A percentile compares a stretch with the other conserved stretches of the same genome.
These are phyloP conservation scores for Penicillium sp. DNA, from an alignment of 2,329 filamentous ascomycete genomes.

Conservation along the genomic window DNA sequence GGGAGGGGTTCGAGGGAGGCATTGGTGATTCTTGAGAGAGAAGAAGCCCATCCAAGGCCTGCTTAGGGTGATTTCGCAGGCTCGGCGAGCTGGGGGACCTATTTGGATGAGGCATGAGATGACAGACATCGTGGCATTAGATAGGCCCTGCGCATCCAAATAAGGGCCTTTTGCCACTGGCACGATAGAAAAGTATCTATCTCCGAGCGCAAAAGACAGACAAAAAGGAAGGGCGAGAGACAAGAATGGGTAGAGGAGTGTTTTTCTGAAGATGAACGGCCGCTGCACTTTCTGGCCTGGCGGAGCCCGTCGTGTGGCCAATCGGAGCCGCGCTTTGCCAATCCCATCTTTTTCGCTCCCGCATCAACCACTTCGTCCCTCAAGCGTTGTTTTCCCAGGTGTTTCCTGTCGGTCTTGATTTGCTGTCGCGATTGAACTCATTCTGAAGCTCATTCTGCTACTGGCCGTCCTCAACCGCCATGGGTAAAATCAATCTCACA, in stretches of 20 bases:
- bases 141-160: constrained; percentile 37
- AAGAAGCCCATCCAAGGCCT: constrained; percentile 36
- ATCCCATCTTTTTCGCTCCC: constrained; percentile 40
- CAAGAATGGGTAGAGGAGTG: constrained; percentile 15
- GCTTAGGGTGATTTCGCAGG: constrained; percentile 51
- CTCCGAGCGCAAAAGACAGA: constrained; percentile 14
- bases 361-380: constrained; percentile 15
- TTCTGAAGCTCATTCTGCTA: neutral
- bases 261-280: constrained; percentile 26
- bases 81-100: constrained; percentile 54
- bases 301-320: constrained; percentile 36
- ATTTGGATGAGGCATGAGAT: constrained; percentile 65
- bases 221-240: constrained; percentile 3
- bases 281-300: constrained; percentile 28
- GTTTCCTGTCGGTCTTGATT: neutral
- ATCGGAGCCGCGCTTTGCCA: constrained; percentile 38
- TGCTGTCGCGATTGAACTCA: neutral
- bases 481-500: constrained; percentile 51
- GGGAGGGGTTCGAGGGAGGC: constrained; percentile 28
- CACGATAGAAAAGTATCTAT: constrained; percentile 10
- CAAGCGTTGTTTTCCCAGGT: constrained; percentile 3
- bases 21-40: constrained; percentile 28
- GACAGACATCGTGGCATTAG: constrained; percentile 59
- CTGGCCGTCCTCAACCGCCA: constrained; percentile 22
- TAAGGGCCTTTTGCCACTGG: constrained; percentile 23